Evolutionary conservation across 1,284 basidiomycete genomes (phyloP).

Genomic region (Pseudomicrostroma phylloplanum): DNA sequence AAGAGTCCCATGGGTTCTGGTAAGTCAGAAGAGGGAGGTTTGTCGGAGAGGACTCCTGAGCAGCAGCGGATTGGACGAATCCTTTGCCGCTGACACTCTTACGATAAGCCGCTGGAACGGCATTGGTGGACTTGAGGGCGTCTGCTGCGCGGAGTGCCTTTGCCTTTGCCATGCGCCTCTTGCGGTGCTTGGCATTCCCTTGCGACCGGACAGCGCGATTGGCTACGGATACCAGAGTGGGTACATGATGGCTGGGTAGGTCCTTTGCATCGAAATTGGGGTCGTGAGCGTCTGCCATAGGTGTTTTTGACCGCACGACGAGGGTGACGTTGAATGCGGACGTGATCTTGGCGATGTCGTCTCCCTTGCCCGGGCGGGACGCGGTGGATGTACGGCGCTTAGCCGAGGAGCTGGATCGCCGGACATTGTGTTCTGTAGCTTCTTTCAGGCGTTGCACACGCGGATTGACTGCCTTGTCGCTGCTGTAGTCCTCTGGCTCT

Average conservation of each 20-base stretch:
- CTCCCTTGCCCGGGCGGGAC: neutral
- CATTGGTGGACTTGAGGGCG: constrained; percentile 2
- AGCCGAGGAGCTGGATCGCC: neutral
- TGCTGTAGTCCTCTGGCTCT: neutral
- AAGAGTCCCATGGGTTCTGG: constrained; percentile 34
- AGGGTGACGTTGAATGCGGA: constrained; percentile 2
- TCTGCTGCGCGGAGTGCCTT: neutral
- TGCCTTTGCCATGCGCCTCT: neutral
- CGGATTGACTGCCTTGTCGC: neutral
- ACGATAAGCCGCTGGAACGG: neutral
- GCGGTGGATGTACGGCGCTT: neutral
- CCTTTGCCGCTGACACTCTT: neutral
- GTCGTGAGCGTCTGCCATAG: constrained; percentile 4
- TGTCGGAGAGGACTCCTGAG: neutral
- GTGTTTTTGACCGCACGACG: neutral
- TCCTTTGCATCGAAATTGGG: neutral
- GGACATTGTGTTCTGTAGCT: neutral
- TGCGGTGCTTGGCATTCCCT: neutral
- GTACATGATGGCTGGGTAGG: constrained; percentile 5
- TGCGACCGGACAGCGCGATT: neutral
- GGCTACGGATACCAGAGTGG: constrained; percentile 1
- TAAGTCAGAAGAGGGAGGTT: constrained; percentile 23
- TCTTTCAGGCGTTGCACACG: neutral
- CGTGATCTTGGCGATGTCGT: neutral
- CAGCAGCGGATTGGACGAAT: constrained; percentile 1